A percentile compares a stretch with the other conserved stretches of the same genome.
Conservation (phyloP, 2,329 filamentous ascomycete species). For the Emmonsiellopsis sp. region DNA sequence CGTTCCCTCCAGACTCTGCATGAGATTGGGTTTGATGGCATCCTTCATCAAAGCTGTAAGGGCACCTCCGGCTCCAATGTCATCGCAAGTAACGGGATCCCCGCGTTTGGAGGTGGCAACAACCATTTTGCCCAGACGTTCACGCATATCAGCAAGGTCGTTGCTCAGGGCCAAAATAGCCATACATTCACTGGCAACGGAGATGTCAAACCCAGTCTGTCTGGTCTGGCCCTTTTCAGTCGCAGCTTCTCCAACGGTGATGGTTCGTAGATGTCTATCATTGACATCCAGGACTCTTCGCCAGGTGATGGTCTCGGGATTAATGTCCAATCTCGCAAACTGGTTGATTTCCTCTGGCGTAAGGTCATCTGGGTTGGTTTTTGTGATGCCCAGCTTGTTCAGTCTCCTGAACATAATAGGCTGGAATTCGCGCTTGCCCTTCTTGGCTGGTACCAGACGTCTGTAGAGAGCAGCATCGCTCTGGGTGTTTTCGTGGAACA, state of each 20-base stretch:
- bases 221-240: slow-evolving; percentile 86
- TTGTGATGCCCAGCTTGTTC: slow-evolving; percentile 91
- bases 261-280: slow-evolving; percentile 80
- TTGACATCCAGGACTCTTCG: slow-evolving; percentile 93
- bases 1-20: slow-evolving; percentile 96
- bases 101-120: slow-evolving; percentile 77
- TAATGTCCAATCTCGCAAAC: slow-evolving; percentile 92
- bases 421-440: slow-evolving; percentile 76
- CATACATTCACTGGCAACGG: slow-evolving; percentile 96
- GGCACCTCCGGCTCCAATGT: slow-evolving; percentile 85
- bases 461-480: slow-evolving; percentile 82
- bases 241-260: slow-evolving; percentile 77
- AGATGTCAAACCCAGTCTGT: slow-evolving; percentile 93
- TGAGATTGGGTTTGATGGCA: slow-evolving; percentile 96
- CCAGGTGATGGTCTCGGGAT: slow-evolving; percentile 96
- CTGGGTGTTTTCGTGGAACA: slow-evolving; percentile 95
- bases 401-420: slow-evolving; percentile 87
- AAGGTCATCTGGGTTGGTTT: slow-evolving; percentile 84
- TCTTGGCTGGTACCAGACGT: slow-evolving; percentile 80
- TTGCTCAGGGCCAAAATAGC: slow-evolving; percentile 92
- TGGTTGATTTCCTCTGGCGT: slow-evolving; percentile 78
- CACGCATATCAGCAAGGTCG: slow-evolving; percentile 76
- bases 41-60: slow-evolving; percentile 94
- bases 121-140: slow-evolving; percentile 91
- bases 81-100: slow-evolving; percentile 90